phyloP scores from a whole-genome alignment of 2,329 filamentous ascomycete species.

The Xylaria sp. region DNA sequence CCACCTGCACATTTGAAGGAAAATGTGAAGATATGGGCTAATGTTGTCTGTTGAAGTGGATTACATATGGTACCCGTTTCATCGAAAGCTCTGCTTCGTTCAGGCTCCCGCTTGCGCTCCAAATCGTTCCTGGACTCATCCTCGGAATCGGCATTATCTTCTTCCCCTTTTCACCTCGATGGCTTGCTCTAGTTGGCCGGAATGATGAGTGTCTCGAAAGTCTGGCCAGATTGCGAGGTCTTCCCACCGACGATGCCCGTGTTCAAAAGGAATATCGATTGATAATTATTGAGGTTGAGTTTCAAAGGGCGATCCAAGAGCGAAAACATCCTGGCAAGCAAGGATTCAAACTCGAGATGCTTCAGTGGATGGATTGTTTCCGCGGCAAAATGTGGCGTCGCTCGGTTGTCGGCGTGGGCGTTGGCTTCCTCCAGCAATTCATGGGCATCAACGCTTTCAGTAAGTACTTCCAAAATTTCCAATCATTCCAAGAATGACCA shows the following conservation, averaged over 20 bases:
- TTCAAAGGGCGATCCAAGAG: constrained; percentile 52
- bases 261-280: constrained; percentile 45
- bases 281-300: constrained; percentile 58
- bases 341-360: constrained; percentile 53
- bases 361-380: constrained; percentile 57
- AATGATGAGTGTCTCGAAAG: constrained; percentile 54
- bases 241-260: constrained; percentile 54
- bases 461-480: too few relatives aligned
- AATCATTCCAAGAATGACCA: not conserved
- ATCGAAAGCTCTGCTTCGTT: constrained; percentile 42
- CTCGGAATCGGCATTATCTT: constrained; percentile 43
- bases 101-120: constrained; percentile 41
- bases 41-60: not conserved
- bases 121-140: constrained; percentile 37
- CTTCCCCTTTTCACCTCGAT: constrained; percentile 62
- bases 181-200: constrained; percentile 53
- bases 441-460: constrained; percentile 52
- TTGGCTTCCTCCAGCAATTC: constrained; percentile 64
- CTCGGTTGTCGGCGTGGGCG: constrained; percentile 51
- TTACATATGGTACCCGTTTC: constrained; percentile 42
- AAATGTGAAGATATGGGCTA: not conserved
- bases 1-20: not conserved
- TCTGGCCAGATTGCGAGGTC: constrained; percentile 54
- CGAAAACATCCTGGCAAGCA: constrained; percentile 44
- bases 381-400: constrained; percentile 53